Conservation (phyloP, 83 land plant species). For the Larix sibirica region DNA sequence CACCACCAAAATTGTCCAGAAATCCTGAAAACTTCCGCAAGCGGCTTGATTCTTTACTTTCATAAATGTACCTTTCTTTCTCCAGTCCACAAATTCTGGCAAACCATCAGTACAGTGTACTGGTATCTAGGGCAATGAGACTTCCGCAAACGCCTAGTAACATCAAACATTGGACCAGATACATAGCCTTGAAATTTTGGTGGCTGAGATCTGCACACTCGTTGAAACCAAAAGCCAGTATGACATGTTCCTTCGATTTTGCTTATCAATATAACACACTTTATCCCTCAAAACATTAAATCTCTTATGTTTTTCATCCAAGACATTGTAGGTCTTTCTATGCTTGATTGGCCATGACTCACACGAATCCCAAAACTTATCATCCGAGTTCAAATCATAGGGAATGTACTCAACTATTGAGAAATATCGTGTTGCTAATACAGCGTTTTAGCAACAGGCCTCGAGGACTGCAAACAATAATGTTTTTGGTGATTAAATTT, state of each 20-base stretch:
- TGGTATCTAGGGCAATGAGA: no score
- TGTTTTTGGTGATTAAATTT: no score
- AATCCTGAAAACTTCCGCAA: constrained; percentile 78
- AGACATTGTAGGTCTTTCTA: constrained; percentile 15
- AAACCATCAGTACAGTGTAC: neutral
- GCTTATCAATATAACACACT: constrained; percentile 27
- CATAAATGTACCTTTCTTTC: constrained; percentile 56
- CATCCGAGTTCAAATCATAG: constrained; percentile 18
- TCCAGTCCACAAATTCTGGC: constrained; percentile 49
- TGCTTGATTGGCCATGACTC: constrained; percentile 15
- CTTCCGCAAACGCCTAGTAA: no score
- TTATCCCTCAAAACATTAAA: constrained; percentile 43
- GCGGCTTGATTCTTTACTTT: constrained; percentile 55
- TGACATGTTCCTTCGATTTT: constrained; percentile 7
- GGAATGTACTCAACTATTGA: constrained; percentile 13
- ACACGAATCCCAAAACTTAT: constrained; percentile 11
- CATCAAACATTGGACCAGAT: constrained; percentile 19
- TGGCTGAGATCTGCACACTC: constrained; percentile 44
- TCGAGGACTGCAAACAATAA: no score
- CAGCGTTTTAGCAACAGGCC: no score
- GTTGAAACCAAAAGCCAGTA: constrained; percentile 49
- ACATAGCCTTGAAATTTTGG: constrained; percentile 32
- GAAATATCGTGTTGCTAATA: neutral
- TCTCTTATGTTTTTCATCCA: constrained; percentile 31
- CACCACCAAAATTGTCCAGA: constrained; percentile 54